Conservation (phyloP, 768 basidiomycete genomes). For the Pisolithus orientalis region DNA sequence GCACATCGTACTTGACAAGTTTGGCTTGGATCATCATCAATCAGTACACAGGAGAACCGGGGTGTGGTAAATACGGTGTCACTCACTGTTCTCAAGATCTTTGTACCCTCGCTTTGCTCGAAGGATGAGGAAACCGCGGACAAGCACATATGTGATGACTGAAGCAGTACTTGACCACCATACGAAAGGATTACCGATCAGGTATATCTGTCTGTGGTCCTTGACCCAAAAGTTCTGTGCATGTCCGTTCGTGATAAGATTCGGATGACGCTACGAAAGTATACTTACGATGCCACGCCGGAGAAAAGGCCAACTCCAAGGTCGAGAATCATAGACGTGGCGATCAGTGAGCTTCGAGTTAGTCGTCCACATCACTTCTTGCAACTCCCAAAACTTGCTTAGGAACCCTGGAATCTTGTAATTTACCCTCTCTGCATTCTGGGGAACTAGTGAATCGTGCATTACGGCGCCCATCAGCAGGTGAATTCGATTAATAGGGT, state of each 20-base stretch:
- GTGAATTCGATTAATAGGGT: background rate
- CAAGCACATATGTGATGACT: conserved; percentile 56
- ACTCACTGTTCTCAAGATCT: conserved; percentile 88
- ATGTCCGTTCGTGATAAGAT: conserved; percentile 2
- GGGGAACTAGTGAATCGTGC: conserved; percentile 45
- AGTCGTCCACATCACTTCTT: conserved; percentile 94
- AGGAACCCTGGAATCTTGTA: conserved; percentile 89
- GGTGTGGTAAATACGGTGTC: background rate
- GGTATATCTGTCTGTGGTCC: conserved; percentile 91
- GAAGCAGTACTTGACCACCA: conserved; percentile 85
- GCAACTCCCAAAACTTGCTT: conserved; percentile 84
- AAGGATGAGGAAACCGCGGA: conserved; percentile 77
- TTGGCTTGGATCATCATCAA: conserved; percentile 46
- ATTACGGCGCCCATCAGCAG: background rate
- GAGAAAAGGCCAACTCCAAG: conserved; percentile 84
- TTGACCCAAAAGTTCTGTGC: conserved; percentile 96
- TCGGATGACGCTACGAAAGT: background rate
- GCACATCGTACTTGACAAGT: conserved; percentile 84
- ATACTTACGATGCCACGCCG: conserved; percentile 84
- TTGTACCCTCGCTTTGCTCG: conserved; percentile 86
- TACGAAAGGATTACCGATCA: conserved; percentile 89
- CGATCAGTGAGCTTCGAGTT: conserved; percentile 94
- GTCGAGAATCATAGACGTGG: conserved; percentile 94
- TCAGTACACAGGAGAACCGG: background rate
- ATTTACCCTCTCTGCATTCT: conserved; percentile 75